Conservation (phyloP, 2,329 filamentous ascomycete genomes). For the Balansia obtecta region DNA sequence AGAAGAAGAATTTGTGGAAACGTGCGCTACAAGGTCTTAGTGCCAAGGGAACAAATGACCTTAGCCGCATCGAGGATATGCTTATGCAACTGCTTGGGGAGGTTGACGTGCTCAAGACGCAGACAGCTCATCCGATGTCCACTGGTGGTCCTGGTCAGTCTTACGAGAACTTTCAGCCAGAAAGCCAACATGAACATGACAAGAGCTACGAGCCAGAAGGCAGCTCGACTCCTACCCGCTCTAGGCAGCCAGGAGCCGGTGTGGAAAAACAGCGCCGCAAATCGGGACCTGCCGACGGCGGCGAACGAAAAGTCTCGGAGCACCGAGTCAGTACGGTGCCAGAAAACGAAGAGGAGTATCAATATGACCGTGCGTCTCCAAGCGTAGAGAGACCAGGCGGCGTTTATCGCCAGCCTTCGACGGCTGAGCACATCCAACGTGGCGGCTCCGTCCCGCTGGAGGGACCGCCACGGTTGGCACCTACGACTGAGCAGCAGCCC, state of each 20-base stretch:
- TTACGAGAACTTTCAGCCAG: slow-evolving; percentile 54
- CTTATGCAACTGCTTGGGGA: slow-evolving; percentile 84
- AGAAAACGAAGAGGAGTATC: slow-evolving; percentile 66
- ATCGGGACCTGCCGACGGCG: slow-evolving; percentile 24
- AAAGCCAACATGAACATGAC: slow-evolving; percentile 53
- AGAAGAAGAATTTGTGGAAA: slow-evolving; percentile 89
- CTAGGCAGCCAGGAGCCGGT: slow-evolving; percentile 65
- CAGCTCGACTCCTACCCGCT: slow-evolving; percentile 54
- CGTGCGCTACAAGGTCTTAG: slow-evolving; percentile 86
- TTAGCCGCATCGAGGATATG: slow-evolving; percentile 82
- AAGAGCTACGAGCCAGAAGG: slow-evolving; percentile 76
- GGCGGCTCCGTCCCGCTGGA: slow-evolving; percentile 41
- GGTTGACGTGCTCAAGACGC: slow-evolving; percentile 69
- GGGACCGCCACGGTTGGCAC: slow-evolving; percentile 43
- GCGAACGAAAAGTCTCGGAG: slow-evolving; percentile 50
- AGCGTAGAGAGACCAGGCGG: slow-evolving; percentile 23
- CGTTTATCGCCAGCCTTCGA: slow-evolving; percentile 44
- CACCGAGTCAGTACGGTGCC: slow-evolving; percentile 84
- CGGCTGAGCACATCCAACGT: slow-evolving; percentile 28
- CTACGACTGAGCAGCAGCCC: slow-evolving; percentile 24
- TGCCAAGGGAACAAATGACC: slow-evolving; percentile 75
- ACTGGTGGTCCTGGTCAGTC: slow-evolving; percentile 45
- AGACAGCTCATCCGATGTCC: slow-evolving; percentile 30
- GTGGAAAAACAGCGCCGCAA: slow-evolving; percentile 45
- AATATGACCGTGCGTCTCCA: slow-evolving; percentile 39